These are phyloP conservation scores for Serendipita sp. DNA, from an alignment of 768 basidiomycete genomes.

Conservation along the genomic window DNA sequence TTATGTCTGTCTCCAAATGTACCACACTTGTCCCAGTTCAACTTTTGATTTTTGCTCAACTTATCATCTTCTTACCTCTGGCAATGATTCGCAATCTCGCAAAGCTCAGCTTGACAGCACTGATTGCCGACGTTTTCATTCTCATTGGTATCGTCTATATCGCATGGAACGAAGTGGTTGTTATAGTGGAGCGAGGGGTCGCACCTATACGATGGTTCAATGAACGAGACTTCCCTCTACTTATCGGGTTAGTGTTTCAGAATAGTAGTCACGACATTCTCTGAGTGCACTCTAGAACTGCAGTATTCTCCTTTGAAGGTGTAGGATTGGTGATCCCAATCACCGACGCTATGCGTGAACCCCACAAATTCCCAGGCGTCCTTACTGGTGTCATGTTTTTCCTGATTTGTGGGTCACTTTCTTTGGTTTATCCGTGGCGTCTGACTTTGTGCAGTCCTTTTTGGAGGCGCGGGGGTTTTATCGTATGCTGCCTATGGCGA, in stretches of 20 bases:
- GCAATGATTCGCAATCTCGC: conserved; percentile 87
- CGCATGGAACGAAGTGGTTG: conserved; percentile 64
- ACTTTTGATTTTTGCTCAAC: conserved; percentile 67
- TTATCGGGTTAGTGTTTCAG: conserved; percentile 57
- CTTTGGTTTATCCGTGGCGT: conserved; percentile 15
- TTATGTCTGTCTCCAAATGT: conserved; percentile 68
- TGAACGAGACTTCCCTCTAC: conserved; percentile 69
- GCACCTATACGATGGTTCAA: conserved; percentile 82
- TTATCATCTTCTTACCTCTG: conserved; percentile 77
- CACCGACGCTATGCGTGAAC: conserved; percentile 92
- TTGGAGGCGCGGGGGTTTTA: conserved; percentile 75
- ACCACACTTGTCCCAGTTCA: conserved; percentile 46
- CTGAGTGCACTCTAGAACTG: conserved; percentile 43
- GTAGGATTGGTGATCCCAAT: conserved; percentile 96
- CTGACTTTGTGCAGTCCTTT: conserved; percentile 34
- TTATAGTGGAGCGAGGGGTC: conserved; percentile 52
- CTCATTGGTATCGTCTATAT: conserved; percentile 76
- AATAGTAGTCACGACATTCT: neutral
- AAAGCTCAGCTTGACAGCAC: conserved; percentile 80
- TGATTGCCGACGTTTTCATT: conserved; percentile 91
- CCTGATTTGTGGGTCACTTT: conserved; percentile 38
- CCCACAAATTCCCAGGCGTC: conserved; percentile 77
- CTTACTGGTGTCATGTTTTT: conserved; percentile 87
- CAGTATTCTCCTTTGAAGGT: conserved; percentile 97
- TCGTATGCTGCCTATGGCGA: conserved; percentile 82